These are phyloP conservation scores for Camellia sinensis DNA, from an alignment of 148 eudicot species.

Conservation along the genomic window DNA sequence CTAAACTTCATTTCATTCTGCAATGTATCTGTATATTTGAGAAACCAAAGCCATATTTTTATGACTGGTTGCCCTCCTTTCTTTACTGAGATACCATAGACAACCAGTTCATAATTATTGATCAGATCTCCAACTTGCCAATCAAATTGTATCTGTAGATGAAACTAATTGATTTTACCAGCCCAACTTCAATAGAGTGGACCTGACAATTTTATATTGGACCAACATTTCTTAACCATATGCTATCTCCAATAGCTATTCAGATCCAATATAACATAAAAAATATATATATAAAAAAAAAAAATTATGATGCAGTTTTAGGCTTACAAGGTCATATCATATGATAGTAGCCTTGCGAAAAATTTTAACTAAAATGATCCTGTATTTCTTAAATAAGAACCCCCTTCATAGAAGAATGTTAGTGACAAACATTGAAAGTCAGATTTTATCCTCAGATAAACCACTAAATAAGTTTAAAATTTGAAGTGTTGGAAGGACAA, in stretches of 20 bases:
- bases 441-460: constrained; percentile 1
- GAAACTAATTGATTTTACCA: not conserved
- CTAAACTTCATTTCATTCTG: no score
- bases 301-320: not conserved
- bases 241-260: not conserved
- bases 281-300: no score
- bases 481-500: not conserved
- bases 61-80: no score
- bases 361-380: not conserved
- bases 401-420: not conserved
- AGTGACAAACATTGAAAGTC: not conserved
- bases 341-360: not conserved
- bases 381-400: not conserved
- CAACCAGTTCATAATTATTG: not conserved
- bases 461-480: not conserved
- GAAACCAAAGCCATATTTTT: no score
- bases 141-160: no score
- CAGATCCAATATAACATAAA: not conserved
- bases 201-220: not conserved
- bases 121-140: not conserved
- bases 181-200: no score
- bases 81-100: no score
- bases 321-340: not conserved
- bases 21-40: no score
- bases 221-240: not conserved